Base-by-base conservation (phyloP, 108 stramenopile species). In the Mayamaea pseudoterrestris region DNA sequence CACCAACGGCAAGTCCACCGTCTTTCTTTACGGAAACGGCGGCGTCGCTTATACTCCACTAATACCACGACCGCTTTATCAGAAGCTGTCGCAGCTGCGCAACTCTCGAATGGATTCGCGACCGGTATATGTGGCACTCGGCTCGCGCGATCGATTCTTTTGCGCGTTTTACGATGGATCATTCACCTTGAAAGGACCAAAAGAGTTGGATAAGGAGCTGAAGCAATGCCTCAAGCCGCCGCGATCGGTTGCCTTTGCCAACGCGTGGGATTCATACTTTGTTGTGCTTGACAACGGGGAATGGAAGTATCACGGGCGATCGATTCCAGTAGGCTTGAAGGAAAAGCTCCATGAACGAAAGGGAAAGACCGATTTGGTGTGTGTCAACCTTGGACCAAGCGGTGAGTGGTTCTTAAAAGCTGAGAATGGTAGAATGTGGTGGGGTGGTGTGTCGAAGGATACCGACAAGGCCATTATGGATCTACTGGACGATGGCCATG, bases 391-490 rank as follows among this genome's bases (percentile, higher is more conserved):
- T 14, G 87, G 87, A 14, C 77, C 80, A 5, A 37, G 53, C 11
- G 69, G 73, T 23, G 80, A 89, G 58, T 89, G 81, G 79, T 89
- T 80, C 45, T 18, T 83, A 21, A 64, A 71, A 51, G 70, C 79
- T 0, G 58, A 61, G 40, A 81, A 78, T 50, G 78, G 77, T 30
- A 66, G 73, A n/a, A 69, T 79, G 59, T 89, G 80, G 80, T 89
- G 81, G 81, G 73, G 73, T 49, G 77, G 74, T 5, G 76, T 83
- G 4, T 57, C 65, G 6, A 50, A 71, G 1, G 78, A 80, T 35
- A 41, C 78, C 18, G 71, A 78, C 53, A 46, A 53, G 27, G 53
- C 62, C 12, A 63, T 83, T 47, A 25, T 58, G 14, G 57, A 63
- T 16, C 54, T 88, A 24, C 36, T 68, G 35, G 62, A 70, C 18